phyloP scores from a whole-genome alignment of 306 rosid species.

The Leucaena leucocephala region DNA sequence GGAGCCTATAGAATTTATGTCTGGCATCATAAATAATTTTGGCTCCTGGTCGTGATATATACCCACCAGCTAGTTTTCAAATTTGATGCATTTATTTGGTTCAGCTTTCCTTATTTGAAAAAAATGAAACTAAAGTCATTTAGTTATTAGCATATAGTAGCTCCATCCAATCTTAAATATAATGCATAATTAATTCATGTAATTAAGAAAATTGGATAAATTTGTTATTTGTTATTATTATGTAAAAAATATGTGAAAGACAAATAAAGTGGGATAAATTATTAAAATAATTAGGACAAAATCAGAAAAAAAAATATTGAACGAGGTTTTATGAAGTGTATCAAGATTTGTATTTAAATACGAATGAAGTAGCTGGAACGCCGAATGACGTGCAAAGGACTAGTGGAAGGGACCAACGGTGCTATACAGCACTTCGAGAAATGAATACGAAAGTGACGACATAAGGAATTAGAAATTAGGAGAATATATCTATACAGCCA shows the following conservation, averaged over 20 bases:
- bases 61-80: slow-evolving; percentile 9
- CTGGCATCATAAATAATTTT: slow-evolving; percentile 40
- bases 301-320: too few relatives aligned
- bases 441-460: background rate
- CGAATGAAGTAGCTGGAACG: slow-evolving; percentile 45
- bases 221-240: too few relatives aligned
- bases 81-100: background rate
- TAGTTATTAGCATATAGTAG: too few relatives aligned
- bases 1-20: slow-evolving; percentile 33
- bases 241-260: too few relatives aligned
- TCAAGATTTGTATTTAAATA: background rate
- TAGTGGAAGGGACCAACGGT: background rate
- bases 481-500: background rate
- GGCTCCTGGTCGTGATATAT: slow-evolving; percentile 38
- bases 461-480: background rate
- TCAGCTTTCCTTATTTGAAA: background rate
- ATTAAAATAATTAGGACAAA: too few relatives aligned
- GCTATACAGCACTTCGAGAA: background rate
- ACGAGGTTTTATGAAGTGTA: background rate
- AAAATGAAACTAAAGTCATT: too few relatives aligned
- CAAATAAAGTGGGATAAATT: too few relatives aligned
- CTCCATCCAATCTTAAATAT: too few relatives aligned
- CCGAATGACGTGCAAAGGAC: slow-evolving; percentile 44
- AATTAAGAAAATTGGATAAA: too few relatives aligned
- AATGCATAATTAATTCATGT: too few relatives aligned